phyloP scores from a whole-genome alignment of 805 yeast genomes.

The Wickerhamiella sergipiensis region DNA sequence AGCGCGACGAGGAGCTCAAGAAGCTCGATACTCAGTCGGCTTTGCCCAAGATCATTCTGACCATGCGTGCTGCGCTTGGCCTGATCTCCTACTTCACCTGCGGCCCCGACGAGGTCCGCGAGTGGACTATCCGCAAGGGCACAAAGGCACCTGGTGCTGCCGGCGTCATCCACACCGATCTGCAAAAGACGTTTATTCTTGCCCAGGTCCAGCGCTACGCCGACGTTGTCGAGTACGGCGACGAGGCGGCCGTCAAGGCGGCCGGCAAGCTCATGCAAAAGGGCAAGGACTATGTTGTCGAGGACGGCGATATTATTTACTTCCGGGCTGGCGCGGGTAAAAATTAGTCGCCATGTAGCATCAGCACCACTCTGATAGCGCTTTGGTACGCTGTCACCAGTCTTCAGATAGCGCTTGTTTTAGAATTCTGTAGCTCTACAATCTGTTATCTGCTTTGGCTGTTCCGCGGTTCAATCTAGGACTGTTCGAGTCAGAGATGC shows the following conservation, averaged over 20 bases:
- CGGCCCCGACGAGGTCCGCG: slow-evolving; percentile 93
- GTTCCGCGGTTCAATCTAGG: no score
- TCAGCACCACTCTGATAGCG: no score
- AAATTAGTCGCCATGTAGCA: no score
- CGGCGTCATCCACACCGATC: slow-evolving; percentile 92
- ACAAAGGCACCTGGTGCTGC: slow-evolving; percentile 98
- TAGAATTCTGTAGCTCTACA: no score
- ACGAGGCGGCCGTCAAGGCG: slow-evolving; percentile 70
- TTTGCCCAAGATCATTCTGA: slow-evolving; percentile 69
- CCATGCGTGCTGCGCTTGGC: slow-evolving; percentile 77
- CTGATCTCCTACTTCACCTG: slow-evolving; percentile 91
- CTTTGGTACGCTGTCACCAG: no score
- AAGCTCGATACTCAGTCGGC: slow-evolving; percentile 62
- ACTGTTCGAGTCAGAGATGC: no score
- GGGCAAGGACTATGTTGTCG: slow-evolving; percentile 91
- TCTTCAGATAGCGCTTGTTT: no score
- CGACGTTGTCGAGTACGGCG: slow-evolving; percentile 62
- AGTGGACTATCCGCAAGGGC: slow-evolving; percentile 91
- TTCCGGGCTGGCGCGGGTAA: slow-evolving; percentile 93
- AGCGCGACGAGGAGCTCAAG: slow-evolving; percentile 64
- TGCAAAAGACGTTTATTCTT: slow-evolving; percentile 85
- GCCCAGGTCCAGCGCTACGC: slow-evolving; percentile 84
- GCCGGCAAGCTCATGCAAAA: slow-evolving; percentile 81
- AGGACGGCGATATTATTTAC: slow-evolving; percentile 85
- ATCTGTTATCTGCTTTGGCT: no score